Base-by-base conservation (phyloP, 192 early-diverging fungal genomes). In the Coemansia sp. region DNA sequence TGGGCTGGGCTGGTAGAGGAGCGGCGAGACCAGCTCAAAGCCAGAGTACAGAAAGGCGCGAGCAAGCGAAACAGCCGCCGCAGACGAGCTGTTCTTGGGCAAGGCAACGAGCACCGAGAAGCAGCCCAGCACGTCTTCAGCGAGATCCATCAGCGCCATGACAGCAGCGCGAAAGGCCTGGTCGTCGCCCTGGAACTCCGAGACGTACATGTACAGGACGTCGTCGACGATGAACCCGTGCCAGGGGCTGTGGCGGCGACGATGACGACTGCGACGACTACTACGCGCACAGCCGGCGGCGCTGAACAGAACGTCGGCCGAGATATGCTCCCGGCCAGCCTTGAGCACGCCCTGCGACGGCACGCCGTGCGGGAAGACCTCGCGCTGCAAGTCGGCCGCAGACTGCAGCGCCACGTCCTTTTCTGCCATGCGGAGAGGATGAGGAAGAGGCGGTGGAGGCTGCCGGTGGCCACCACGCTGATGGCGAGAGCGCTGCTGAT, bases 11-110 rank as follows among this genome's bases (percentile, higher is more conserved):
- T 84, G 79, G 72, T 87, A 88, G 31, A 85, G 64, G 57, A 79
- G 60, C 11, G 87, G 88, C 38, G 84, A 68, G 24, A 89, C 81
- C 59, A 88, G 65, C 59, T 86, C 81, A 66, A 89, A 89, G 14
- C 88, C 88, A 46, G 87, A 74, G 74, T 89, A 88, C 86, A 89
- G 67, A 54, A 88, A 89, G 10, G 87, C 88, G 56, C 87, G 87
- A 17, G 84, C 75, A 22, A 89, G 66, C 38, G 70, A 67, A 2
- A 80, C 83, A 42, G 75, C 63, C 11, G 47, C 76, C 4, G 54
- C 47, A 4, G 42, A 32, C 37, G 42, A 32, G 22, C 20, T 17
- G 57, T 56, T 62, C 51, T 36, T 79, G 11, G 74, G 71, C 71
- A 83, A 36, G 27, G 74, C 78, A 36, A 83, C 68, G 19, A 83